A percentile compares a stretch with the other conserved stretches of the same genome.
Evolutionary conservation across 2,329 filamentous ascomycete genomes (phyloP).

Genomic region (Colletotrichum sp.): DNA sequence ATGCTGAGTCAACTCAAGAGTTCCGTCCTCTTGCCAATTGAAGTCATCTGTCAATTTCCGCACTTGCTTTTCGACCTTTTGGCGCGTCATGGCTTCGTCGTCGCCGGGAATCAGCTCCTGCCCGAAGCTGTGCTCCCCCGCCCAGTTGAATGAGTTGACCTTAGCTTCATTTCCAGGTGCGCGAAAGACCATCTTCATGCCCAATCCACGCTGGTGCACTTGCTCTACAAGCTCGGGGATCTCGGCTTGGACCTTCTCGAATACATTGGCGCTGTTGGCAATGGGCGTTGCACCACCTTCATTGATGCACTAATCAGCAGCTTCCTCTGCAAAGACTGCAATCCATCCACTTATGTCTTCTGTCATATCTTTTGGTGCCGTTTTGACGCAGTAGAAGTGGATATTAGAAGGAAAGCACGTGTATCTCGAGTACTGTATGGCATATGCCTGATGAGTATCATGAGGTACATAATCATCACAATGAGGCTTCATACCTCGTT

Average conservation of each 20-base stretch:
- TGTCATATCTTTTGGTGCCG: not conserved
- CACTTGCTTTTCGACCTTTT: conserved; percentile 21
- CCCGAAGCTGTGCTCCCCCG: conserved; percentile 26
- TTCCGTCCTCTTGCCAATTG: conserved; percentile 15
- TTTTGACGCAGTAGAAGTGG: conserved; percentile 22
- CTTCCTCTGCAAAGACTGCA: not conserved
- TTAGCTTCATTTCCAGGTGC: conserved; percentile 21
- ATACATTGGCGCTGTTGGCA: conserved; percentile 15
- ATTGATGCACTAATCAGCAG: not conserved
- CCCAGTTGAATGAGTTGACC: conserved; percentile 22
- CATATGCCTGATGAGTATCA: not conserved
- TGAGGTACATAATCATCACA: not conserved
- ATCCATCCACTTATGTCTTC: not conserved
- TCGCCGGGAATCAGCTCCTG: conserved; percentile 28
- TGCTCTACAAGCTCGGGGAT: conserved; percentile 22
- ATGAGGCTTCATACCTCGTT: conserved; percentile 15
- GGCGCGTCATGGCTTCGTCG: not conserved
- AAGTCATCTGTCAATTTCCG: conserved; percentile 16
- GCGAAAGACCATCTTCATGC: conserved; percentile 24
- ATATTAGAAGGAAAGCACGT: conserved; percentile 21
- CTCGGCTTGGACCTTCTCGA: conserved; percentile 10
- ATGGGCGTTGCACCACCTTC: conserved; percentile 20
- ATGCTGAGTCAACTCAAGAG: conserved; percentile 19
- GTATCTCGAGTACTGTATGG: conserved; percentile 21
- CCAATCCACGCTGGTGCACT: conserved; percentile 16